Evolutionary conservation across 345 rosid genomes (phyloP).

Genomic region (Murraya paniculata): DNA sequence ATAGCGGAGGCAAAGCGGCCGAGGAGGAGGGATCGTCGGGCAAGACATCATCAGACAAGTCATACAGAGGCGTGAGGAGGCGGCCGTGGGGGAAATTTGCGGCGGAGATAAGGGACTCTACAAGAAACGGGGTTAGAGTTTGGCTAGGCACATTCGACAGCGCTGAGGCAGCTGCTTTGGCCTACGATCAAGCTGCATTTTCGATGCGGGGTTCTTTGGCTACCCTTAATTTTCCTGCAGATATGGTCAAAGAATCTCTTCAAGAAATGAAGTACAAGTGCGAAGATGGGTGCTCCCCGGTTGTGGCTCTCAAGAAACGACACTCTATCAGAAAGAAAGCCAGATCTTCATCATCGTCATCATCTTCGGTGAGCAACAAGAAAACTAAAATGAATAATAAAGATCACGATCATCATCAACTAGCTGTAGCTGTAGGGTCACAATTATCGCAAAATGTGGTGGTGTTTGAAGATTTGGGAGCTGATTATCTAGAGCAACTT

Average conservation of each 20-base stretch:
- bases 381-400: constrained; percentile 22
- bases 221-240: constrained; percentile 57
- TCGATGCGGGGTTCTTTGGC: constrained; percentile 54
- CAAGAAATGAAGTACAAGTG: constrained; percentile 42
- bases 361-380: constrained; percentile 13
- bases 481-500: constrained; percentile 66
- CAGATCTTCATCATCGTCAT: not conserved
- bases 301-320: constrained; percentile 52
- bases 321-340: constrained; percentile 49
- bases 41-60: constrained; percentile 15
- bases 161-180: constrained; percentile 71
- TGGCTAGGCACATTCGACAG: constrained; percentile 79
- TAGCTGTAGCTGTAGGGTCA: constrained; percentile 4
- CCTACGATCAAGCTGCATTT: constrained; percentile 80
- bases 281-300: constrained; percentile 62
- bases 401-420: not conserved
- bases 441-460: constrained; percentile 29
- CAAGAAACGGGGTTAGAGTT: constrained; percentile 58
- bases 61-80: constrained; percentile 64
- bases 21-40: not conserved
- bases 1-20: too few relatives aligned
- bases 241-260: constrained; percentile 51
- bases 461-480: constrained; percentile 70
- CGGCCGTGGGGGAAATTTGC: constrained; percentile 81
- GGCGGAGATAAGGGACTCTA: constrained; percentile 76